A percentile compares a stretch with the other conserved stretches of the same genome.
phyloP scores from a whole-genome alignment of 768 basidiomycete genomes.

The Scleroderma bovista region DNA sequence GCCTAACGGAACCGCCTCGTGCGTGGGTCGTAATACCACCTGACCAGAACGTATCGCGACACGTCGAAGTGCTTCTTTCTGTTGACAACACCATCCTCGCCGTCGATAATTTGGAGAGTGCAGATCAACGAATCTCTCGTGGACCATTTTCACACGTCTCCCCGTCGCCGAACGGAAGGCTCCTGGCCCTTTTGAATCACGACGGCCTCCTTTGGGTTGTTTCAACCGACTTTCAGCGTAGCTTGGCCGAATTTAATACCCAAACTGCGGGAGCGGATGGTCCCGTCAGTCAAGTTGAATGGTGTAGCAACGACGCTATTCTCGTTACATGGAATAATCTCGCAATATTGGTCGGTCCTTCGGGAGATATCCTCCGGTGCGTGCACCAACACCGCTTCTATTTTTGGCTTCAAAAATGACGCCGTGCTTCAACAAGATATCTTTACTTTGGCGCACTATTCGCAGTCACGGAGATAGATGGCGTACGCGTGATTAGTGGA shows the following conservation, averaged over 20 bases:
- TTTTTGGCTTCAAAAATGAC: slow-evolving; percentile 6
- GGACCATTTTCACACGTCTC: slow-evolving; percentile 87
- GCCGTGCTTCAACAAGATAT: slow-evolving; percentile 47
- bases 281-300: slow-evolving; percentile 67
- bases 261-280: slow-evolving; percentile 51
- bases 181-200: slow-evolving; percentile 76
- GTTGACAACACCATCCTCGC: slow-evolving; percentile 74
- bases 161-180: slow-evolving; percentile 92
- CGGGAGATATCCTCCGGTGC: slow-evolving; percentile 79
- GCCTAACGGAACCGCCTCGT: slow-evolving; percentile 69
- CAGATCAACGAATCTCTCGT: slow-evolving; percentile 82
- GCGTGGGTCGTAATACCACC: slow-evolving; percentile 90
- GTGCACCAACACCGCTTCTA: slow-evolving; percentile 22
- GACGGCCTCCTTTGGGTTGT: slow-evolving; percentile 83
- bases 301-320: slow-evolving; percentile 97
- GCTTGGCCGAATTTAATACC: slow-evolving; percentile 83
- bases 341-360: slow-evolving; percentile 86
- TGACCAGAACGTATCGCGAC: slow-evolving; percentile 82
- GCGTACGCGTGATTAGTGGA: slow-evolving; percentile 76
- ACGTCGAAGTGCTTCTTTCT: slow-evolving; percentile 84
- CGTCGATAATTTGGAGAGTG: slow-evolving; percentile 83
- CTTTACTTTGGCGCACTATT: slow-evolving; percentile 71
- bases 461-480: slow-evolving; percentile 83
- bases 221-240: slow-evolving; percentile 89
- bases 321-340: slow-evolving; percentile 76